Base-by-base conservation (phyloP, 202 grass and related monocot genomes). In the Elaeis oleifera region DNA sequence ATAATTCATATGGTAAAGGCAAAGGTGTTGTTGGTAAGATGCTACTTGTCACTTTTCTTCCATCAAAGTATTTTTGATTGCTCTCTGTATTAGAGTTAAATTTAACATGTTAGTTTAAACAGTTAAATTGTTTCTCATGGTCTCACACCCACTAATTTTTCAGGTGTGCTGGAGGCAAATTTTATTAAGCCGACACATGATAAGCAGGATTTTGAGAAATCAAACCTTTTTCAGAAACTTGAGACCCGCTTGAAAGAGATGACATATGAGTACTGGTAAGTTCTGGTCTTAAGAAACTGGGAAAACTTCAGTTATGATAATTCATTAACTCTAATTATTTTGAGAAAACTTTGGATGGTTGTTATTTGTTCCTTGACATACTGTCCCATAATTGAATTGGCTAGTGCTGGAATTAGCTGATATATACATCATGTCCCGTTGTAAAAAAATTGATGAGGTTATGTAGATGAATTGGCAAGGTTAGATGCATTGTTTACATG, bases 171-270 rank as follows among this genome's bases (percentile, higher is more conserved):
- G 27, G 84, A 97, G 72, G 59, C 92, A 6, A 89, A 90, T 58
- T 97, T 97, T 50, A 80, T 97, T 50, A 91, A 92, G 65, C 92
- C 88, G 54, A 97, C 92, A 72, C 92, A 97, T 63, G 92, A 97
- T 73, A 97, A 97, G 68, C 92, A 97, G 78, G 92, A 97, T 74
- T 89, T 92, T n/a, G 92, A 97, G 84, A 97, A 97, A 69, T 97
- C 92, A 9, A 73, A 73, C 27, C 81, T 97, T 71, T 89, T 81
- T 80, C 92, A 97, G 63, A 97, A 79, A 59, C 92, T 97, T 59
- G 88, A 97, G 73, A 74, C 52, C 57, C 92, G 92, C 25, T 76
- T 97, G 79, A 97, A 86, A 89, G 92, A 97, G 17, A 97, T 97
- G 92, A 97, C 79, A 65, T 89, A 89, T 18, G 92, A 97, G 83